A percentile compares a stretch with the other conserved stretches of the same genome.
Evolutionary conservation across 2,329 filamentous ascomycete species (phyloP).

Genomic region (Fusarium sp.): DNA sequence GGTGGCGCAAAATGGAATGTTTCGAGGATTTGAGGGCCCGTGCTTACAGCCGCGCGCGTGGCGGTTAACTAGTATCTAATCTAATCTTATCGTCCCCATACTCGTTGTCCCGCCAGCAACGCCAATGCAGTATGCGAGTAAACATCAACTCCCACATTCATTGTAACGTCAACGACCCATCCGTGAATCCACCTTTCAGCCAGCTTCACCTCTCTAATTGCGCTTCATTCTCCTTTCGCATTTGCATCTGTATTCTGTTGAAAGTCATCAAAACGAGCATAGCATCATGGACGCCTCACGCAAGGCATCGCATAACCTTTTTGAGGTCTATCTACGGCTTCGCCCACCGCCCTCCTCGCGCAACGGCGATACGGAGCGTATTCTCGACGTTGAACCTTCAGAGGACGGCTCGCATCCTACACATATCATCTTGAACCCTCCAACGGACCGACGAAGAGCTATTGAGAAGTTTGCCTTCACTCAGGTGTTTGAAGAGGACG

Average conservation of each 20-base stretch:
- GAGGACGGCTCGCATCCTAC: conserved; percentile 66
- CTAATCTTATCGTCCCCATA: conserved; percentile 27
- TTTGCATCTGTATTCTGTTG: conserved; percentile 23
- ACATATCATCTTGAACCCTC: conserved; percentile 84
- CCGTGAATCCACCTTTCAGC: conserved; percentile 42
- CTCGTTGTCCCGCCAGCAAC: conserved; percentile 46
- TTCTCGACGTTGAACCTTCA: conserved; percentile 81
- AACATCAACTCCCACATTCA: conserved; percentile 25
- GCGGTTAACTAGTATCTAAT: conserved; percentile 26
- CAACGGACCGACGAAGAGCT: conserved; percentile 87
- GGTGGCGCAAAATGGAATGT: conserved; percentile 2
- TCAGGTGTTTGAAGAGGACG: conserved; percentile 89
- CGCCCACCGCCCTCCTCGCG: conserved; percentile 75
- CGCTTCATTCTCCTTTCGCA: conserved; percentile 17
- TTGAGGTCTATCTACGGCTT: conserved; percentile 92
- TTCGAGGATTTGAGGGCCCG: conserved; percentile 3
- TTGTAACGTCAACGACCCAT: conserved; percentile 39
- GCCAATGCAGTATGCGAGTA: conserved; percentile 23
- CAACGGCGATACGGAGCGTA: conserved; percentile 71
- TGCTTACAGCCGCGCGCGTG: conserved; percentile 36
- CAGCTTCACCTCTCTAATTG: conserved; percentile 25
- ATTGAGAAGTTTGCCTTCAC: conserved; percentile 97
- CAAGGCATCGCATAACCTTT: conserved; percentile 71
- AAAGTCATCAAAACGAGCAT: conserved; percentile 10
- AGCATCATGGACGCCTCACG: conserved; percentile 59